A percentile compares a stretch with the other conserved stretches of the same genome.
Evolutionary conservation across 169 alveolate genomes (phyloP).

Genomic region (Cystoisospora suis): DNA sequence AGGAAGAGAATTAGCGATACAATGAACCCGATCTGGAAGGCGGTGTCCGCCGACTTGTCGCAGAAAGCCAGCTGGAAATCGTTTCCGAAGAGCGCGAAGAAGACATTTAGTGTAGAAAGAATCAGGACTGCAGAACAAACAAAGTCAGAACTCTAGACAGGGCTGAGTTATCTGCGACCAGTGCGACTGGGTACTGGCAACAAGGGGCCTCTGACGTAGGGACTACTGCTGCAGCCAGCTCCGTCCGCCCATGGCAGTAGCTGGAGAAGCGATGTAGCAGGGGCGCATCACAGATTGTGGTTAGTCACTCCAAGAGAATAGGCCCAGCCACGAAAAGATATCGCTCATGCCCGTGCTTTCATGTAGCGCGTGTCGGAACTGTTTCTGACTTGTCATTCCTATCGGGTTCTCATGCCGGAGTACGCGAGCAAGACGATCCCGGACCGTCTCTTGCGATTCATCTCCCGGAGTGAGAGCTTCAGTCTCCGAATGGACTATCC

Average conservation of each 20-base stretch:
- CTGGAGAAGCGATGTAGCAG: too few relatives aligned
- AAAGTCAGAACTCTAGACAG: too few relatives aligned
- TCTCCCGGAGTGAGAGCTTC: background rate
- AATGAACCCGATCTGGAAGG: slow-evolving; percentile 73
- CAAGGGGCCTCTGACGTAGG: too few relatives aligned
- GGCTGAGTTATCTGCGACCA: too few relatives aligned
- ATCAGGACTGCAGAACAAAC: background rate
- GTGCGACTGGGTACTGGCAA: too few relatives aligned
- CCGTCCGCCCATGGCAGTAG: too few relatives aligned
- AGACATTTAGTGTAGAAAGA: slow-evolving; percentile 63
- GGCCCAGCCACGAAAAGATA: too few relatives aligned
- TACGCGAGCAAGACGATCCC: slow-evolving; percentile 26
- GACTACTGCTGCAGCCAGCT: too few relatives aligned
- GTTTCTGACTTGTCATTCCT: slow-evolving; percentile 8
- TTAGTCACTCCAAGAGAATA: too few relatives aligned
- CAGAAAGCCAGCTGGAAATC: slow-evolving; percentile 77
- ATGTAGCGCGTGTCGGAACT: too few relatives aligned
- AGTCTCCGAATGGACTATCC: background rate
- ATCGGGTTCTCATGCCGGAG: slow-evolving; percentile 13
- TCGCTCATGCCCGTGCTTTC: too few relatives aligned
- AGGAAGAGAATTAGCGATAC: slow-evolving; percentile 71
- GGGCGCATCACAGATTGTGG: too few relatives aligned
- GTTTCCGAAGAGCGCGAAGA: slow-evolving; percentile 84
- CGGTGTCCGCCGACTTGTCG: slow-evolving; percentile 74
- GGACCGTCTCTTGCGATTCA: background rate